Base-by-base conservation (phyloP, 805 yeast genomes). In the Candida suzukii region DNA sequence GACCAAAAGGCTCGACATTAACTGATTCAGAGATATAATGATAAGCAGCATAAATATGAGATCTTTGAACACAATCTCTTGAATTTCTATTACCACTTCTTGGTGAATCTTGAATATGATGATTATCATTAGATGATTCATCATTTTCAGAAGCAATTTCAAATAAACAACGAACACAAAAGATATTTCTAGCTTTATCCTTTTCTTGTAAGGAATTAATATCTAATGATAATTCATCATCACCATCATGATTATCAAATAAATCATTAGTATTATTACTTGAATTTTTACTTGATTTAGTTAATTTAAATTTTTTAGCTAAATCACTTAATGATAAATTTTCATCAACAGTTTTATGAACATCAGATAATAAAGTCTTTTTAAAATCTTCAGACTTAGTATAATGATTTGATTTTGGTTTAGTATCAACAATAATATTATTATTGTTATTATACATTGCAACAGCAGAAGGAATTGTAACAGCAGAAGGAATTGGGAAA, bases 1-100 rank as follows among this genome's bases (percentile, higher is more conserved):
- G 88, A 25, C 82, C 75, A 46, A 82, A 63, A 1, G 95, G 75
- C 45, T 76, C 56, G 5, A 54, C 57, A 16, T 51, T 50, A 18
- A 46, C 41, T 11, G 51, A 38, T 14, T 51, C 55, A 41, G 55
- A 50, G 5, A 54, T 18, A 21, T 42, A 41, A 24, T 49, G 51
- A 30, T 55, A 55, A 22, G 49, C 43, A 30, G 54, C 43, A 40
- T 53, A 55, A 28, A 54, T 37, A 4, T 52, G 41, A 8, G 52
- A 47, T 19, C 58, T 38, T 20, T 49, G 47, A 7, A 43, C 40
- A 7, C 44, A 40, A n/a, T 35, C 41, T 10, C 17, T 25, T 11
- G 22, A 17, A 14, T n/a, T 27, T 34, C 30, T 28, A 19, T 9
- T n/a, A n/a, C n/a, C n/a, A n/a, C n/a, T 3, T 37, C 31, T 19